These are phyloP conservation scores for Iris pallida DNA, from an alignment of 116 monocot species.

Conservation along the genomic window DNA sequence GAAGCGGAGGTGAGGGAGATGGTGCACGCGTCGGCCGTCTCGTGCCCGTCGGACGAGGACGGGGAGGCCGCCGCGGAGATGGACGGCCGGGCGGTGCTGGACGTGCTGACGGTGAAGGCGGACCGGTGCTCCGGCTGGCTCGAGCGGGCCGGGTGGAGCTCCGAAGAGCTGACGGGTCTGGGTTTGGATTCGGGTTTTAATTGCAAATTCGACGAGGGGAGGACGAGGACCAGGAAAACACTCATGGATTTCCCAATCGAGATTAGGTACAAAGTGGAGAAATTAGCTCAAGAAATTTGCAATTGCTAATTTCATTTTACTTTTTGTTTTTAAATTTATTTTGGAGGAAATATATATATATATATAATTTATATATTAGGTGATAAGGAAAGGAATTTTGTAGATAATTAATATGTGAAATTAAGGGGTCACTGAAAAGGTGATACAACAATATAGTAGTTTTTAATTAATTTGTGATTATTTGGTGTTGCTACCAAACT, in stretches of 20 bases:
- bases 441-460: no score
- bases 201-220: neutral
- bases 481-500: no score
- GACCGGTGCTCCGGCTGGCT: constrained; percentile 71
- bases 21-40: constrained; percentile 38
- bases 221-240: constrained; percentile 8
- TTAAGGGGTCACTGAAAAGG: no score
- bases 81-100: constrained; percentile 52
- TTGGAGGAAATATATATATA: no score
- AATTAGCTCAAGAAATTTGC: constrained; percentile 45
- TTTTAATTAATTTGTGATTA: no score
- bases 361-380: no score
- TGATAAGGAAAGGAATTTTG: no score
- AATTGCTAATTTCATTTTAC: neutral
- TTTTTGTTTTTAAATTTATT: no score
- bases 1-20: constrained; percentile 69
- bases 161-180: constrained; percentile 72
- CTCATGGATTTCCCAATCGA: constrained; percentile 46
- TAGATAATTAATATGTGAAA: no score
- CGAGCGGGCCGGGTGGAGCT: constrained; percentile 68
- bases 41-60: constrained; percentile 6
- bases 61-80: constrained; percentile 8
- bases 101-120: constrained; percentile 59
- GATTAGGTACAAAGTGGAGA: constrained; percentile 46
- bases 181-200: constrained; percentile 37